A percentile compares a stretch with the other conserved stretches of the same genome.
These are phyloP conservation scores for Tricholoma matsutake DNA, from an alignment of 768 basidiomycete genomes.

Conservation along the genomic window DNA sequence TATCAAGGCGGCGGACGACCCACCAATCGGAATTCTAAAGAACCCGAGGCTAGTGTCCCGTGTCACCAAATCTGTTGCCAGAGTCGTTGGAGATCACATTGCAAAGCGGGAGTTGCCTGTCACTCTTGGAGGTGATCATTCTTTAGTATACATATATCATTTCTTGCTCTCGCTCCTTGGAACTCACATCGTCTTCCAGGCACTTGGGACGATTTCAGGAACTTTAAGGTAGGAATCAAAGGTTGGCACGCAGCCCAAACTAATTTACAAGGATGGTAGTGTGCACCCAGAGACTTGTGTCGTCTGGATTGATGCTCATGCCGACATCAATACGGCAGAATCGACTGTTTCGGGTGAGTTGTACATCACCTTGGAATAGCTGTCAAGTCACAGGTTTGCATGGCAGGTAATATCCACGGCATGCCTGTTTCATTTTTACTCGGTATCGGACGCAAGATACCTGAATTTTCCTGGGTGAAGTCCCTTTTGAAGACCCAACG, in stretches of 20 bases:
- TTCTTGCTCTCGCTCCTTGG: conserved; percentile 1
- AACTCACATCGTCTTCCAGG: conserved; percentile 28
- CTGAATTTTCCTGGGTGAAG: conserved; percentile 52
- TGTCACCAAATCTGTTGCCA: conserved; percentile 78
- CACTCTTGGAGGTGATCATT: conserved; percentile 96
- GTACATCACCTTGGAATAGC: conserved; percentile 9
- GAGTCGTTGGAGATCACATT: conserved; percentile 70
- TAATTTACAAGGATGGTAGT: conserved; percentile 31
- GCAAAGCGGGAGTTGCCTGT: conserved; percentile 80
- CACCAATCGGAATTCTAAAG: conserved; percentile 86
- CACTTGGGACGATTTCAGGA: conserved; percentile 94
- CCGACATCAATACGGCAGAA: conserved; percentile 90
- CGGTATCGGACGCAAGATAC: conserved; percentile 46
- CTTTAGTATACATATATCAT: conserved; percentile 54
- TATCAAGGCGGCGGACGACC: conserved; percentile 58
- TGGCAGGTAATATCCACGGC: conserved; percentile 89
- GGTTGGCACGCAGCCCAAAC: neutral
- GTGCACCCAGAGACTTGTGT: conserved; percentile 79
- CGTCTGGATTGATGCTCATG: conserved; percentile 96
- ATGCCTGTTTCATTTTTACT: conserved; percentile 96
- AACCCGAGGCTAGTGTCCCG: conserved; percentile 85
- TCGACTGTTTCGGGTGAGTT: conserved; percentile 70
- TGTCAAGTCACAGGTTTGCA: conserved; percentile 1
- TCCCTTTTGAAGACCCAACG: conserved; percentile 66
- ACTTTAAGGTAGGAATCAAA: conserved; percentile 59